phyloP scores from a whole-genome alignment of 768 basidiomycete species.

The Lactifluus piperatus region DNA sequence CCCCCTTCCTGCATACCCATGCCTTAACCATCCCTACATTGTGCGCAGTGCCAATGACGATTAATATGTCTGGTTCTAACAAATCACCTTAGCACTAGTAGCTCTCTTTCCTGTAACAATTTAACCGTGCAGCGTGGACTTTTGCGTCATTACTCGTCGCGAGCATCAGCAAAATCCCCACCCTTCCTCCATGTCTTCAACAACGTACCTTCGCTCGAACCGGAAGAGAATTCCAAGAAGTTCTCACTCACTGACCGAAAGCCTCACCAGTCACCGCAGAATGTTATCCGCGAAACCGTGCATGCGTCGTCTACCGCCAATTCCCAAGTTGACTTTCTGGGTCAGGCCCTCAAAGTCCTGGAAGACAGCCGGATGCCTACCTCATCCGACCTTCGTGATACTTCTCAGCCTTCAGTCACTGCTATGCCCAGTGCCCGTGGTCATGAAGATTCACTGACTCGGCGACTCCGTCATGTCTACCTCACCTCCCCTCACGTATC shows the following conservation, averaged over 20 bases:
- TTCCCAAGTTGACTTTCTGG: not conserved
- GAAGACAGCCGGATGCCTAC: not conserved
- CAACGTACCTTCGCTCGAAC: not conserved
- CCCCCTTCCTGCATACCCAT: not conserved
- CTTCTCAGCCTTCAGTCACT: not conserved
- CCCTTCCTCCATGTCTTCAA: slow-evolving; percentile 6
- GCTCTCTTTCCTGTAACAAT: not conserved
- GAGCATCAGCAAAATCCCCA: not conserved
- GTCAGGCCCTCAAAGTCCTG: not conserved
- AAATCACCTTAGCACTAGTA: not conserved
- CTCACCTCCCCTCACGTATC: slow-evolving; percentile 23
- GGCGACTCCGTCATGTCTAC: slow-evolving; percentile 2
- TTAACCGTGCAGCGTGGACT: not conserved
- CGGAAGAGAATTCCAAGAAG: not conserved
- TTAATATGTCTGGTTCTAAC: not conserved
- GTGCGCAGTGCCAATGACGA: not conserved
- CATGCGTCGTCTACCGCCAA: not conserved
- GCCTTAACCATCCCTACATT: not conserved
- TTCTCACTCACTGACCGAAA: not conserved
- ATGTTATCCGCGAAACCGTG: not conserved
- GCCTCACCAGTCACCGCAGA: not conserved
- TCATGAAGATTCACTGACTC: not conserved
- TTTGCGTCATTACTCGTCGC: slow-evolving; percentile 9
- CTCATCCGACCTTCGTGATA: not conserved
- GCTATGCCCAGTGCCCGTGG: not conserved